Conservation (phyloP, 371 early-diverging fungal genomes). For the Mucor piriformis region DNA sequence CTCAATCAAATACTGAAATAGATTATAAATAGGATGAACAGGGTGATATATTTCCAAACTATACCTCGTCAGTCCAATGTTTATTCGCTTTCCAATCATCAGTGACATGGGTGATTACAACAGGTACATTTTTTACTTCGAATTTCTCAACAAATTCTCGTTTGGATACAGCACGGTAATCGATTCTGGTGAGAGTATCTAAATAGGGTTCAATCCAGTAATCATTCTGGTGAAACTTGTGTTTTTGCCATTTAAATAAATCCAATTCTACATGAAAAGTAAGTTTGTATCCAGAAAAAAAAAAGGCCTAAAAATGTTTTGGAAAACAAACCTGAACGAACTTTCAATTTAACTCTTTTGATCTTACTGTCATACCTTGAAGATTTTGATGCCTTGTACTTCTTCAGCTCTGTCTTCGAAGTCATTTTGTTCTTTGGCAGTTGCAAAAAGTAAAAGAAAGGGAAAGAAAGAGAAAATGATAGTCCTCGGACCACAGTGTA, state of each 20-base stretch:
- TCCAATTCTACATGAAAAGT: slow-evolving; percentile 45
- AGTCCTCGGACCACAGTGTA: too few species aligned
- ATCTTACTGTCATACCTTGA: slow-evolving; percentile 46
- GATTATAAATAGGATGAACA: too few species aligned
- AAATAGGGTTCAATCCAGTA: slow-evolving; percentile 52
- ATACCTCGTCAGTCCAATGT: slow-evolving; percentile 67
- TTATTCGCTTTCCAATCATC: slow-evolving; percentile 64
- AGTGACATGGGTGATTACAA: slow-evolving; percentile 64
- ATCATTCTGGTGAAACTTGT: slow-evolving; percentile 51
- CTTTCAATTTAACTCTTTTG: slow-evolving; percentile 48
- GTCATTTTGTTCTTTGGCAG: slow-evolving; percentile 12
- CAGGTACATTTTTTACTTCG: slow-evolving; percentile 63
- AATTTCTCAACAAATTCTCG: slow-evolving; percentile 63
- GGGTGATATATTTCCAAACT: too few species aligned
- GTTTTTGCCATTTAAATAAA: slow-evolving; percentile 60
- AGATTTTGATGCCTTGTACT: slow-evolving; percentile 23
- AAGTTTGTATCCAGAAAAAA: not conserved
- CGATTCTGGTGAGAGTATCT: slow-evolving; percentile 54
- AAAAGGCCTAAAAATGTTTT: not conserved
- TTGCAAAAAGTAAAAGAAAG: not conserved
- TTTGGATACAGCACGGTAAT: slow-evolving; percentile 49
- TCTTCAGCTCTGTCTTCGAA: slow-evolving; percentile 15
- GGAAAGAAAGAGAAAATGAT: not conserved
- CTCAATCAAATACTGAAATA: slow-evolving; percentile 47
- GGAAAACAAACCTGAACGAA: slow-evolving; percentile 48